Evolutionary conservation across 83 land plant species (phyloP).

Genomic region (Picea abies): DNA sequence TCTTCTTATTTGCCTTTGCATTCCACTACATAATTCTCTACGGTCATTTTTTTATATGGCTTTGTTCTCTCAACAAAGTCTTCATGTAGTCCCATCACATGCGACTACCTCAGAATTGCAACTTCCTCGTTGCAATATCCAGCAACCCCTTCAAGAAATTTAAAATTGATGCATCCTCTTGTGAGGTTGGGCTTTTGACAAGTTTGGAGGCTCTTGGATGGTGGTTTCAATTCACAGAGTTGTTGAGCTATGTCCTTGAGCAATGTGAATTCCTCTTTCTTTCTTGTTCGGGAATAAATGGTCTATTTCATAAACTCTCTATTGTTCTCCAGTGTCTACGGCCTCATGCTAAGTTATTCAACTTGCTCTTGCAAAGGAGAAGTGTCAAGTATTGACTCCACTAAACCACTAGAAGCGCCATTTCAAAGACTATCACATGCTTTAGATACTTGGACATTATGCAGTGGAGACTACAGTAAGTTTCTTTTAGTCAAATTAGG

Average conservation of each 20-base stretch:
- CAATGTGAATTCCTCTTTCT: constrained; percentile 59
- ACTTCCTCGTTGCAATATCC: too few relatives aligned
- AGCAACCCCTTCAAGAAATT: constrained; percentile 13
- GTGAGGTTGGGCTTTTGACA: neutral
- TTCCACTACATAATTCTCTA: too few relatives aligned
- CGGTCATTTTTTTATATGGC: too few relatives aligned
- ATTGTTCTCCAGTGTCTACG: constrained; percentile 69
- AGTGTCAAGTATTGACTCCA: neutral
- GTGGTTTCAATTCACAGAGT: constrained; percentile 19
- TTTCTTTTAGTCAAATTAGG: constrained; percentile 15
- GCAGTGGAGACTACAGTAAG: neutral
- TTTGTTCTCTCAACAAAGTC: too few relatives aligned
- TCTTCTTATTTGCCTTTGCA: too few relatives aligned
- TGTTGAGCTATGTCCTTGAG: constrained; percentile 68
- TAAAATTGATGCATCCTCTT: constrained; percentile 2
- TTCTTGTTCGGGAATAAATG: constrained; percentile 49
- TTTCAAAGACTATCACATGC: constrained; percentile 5
- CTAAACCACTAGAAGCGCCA: constrained; percentile 16
- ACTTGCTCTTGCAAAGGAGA: constrained; percentile 39
- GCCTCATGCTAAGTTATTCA: constrained; percentile 54
- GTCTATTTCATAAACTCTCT: constrained; percentile 67
- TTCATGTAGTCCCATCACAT: too few relatives aligned
- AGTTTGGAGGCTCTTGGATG: neutral
- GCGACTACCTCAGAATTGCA: too few relatives aligned
- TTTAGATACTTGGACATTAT: constrained; percentile 4